Evolutionary conservation across 345 rosid species (phyloP).

Genomic region (Anastatica hierochuntica): DNA sequence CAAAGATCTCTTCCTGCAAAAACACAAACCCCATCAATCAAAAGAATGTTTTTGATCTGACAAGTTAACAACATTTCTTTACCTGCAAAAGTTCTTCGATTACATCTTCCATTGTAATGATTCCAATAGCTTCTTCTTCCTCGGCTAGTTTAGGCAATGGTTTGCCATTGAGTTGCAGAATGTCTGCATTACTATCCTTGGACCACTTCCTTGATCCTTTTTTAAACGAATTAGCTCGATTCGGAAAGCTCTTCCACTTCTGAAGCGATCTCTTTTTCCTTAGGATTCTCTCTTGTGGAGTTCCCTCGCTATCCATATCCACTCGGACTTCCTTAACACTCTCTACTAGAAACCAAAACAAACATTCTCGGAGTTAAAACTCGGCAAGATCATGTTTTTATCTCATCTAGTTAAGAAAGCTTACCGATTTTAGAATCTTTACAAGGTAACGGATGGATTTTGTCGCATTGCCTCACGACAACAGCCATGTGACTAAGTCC

Average conservation of each 20-base stretch:
- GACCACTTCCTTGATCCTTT: conserved; percentile 61
- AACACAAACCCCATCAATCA: neutral
- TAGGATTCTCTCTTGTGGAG: conserved; percentile 35
- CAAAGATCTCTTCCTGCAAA: conserved; percentile 85
- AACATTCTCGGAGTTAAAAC: conserved; percentile 1
- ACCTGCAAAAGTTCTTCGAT: conserved; percentile 97
- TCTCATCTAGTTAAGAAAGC: too few species aligned
- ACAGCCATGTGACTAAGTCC: conserved; percentile 99
- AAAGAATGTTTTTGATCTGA: neutral
- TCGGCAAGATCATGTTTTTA: neutral
- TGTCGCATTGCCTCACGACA: conserved; percentile 51
- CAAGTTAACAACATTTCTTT: neutral
- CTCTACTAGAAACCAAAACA: conserved; percentile 25
- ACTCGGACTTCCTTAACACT: conserved; percentile 43
- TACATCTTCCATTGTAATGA: conserved; percentile 98
- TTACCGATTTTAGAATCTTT: conserved; percentile 6
- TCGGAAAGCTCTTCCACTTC: conserved; percentile 83
- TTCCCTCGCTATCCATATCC: conserved; percentile 47
- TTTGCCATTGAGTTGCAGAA: conserved; percentile 49
- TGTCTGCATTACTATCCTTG: conserved; percentile 58
- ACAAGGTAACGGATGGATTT: conserved; percentile 17
- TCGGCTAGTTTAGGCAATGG: conserved; percentile 55
- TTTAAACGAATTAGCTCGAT: conserved; percentile 28
- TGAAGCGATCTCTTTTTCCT: conserved; percentile 58
- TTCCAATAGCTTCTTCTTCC: conserved; percentile 87